These are phyloP conservation scores for Oryza rufipogon DNA, from an alignment of 176 grass and related monocot species.

Conservation along the genomic window DNA sequence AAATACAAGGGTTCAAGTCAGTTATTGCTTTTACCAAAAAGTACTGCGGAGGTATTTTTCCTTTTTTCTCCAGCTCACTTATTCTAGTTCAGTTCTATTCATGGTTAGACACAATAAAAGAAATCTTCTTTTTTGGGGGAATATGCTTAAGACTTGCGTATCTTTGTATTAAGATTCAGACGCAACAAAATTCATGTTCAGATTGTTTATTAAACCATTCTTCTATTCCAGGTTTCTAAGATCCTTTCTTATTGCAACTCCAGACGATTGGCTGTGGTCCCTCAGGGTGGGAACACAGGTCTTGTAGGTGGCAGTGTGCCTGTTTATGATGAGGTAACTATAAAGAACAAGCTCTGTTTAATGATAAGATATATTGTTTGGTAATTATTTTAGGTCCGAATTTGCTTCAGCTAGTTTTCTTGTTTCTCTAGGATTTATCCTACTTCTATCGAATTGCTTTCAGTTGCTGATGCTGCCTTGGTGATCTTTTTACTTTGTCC, in stretches of 20 bases:
- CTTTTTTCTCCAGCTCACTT: neutral
- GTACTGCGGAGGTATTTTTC: constrained; percentile 62
- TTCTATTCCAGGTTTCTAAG: constrained; percentile 86
- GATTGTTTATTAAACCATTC: constrained; percentile 30
- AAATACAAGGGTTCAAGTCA: constrained; percentile 86
- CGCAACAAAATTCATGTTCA: constrained; percentile 9
- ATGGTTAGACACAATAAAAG: neutral
- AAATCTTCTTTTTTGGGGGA: too few relatives aligned
- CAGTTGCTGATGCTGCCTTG: neutral
- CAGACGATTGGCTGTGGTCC: constrained; percentile 80
- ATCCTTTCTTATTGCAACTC: constrained; percentile 91
- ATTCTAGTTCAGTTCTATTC: constrained; percentile 6
- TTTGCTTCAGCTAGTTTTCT: neutral
- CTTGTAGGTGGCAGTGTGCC: constrained; percentile 96
- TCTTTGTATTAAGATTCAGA: neutral
- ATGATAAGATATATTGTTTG: neutral
- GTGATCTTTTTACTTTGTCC: constrained; percentile 6
- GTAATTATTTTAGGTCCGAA: neutral
- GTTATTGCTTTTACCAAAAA: constrained; percentile 86
- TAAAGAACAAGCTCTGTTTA: constrained; percentile 4
- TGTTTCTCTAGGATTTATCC: neutral
- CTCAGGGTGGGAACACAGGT: constrained; percentile 95
- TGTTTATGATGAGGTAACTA: constrained; percentile 87
- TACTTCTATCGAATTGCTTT: constrained; percentile 17
- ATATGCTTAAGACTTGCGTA: too few relatives aligned